Percentiles rank a stretch among this genome's conserved stretches.
phyloP scores from a whole-genome alignment of 257 asterid species.

The Nicotiana tabacum region DNA sequence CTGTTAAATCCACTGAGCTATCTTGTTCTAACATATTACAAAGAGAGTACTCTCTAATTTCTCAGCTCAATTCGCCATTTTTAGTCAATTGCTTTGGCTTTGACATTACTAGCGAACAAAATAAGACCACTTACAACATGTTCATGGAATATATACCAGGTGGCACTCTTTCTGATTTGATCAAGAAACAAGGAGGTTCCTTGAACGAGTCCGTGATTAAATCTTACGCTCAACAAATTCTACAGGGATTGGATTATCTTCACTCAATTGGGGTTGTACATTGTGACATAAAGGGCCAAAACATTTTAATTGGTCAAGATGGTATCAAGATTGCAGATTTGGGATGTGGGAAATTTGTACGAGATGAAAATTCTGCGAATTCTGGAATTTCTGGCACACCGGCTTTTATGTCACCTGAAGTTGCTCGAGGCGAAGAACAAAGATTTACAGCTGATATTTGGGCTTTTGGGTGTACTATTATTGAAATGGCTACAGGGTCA shows the following conservation, averaged over 20 bases:
- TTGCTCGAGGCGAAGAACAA: constrained; percentile 77
- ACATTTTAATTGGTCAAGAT: constrained; percentile 41
- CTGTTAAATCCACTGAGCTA: constrained; percentile 59
- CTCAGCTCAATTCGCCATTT: constrained; percentile 58
- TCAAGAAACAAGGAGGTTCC: constrained; percentile 43
- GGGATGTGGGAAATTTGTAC: constrained; percentile 52
- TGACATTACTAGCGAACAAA: constrained; percentile 28
- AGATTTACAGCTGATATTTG: constrained; percentile 73
- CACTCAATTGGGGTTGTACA: constrained; percentile 56
- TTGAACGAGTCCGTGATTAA: constrained; percentile 38
- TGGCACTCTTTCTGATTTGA: constrained; percentile 64
- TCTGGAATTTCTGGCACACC: constrained; percentile 67
- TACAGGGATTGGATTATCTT: constrained; percentile 54
- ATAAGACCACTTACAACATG: constrained; percentile 34
- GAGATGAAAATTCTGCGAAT: neutral
- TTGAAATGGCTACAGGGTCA: constrained; percentile 83
- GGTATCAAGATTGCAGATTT: constrained; percentile 74
- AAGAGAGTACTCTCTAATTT: constrained; percentile 44
- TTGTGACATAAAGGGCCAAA: constrained; percentile 73
- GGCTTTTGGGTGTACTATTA: constrained; percentile 68
- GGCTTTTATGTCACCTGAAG: constrained; percentile 90
- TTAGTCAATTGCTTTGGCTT: constrained; percentile 55
- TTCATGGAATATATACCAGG: constrained; percentile 69
- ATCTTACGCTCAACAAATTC: constrained; percentile 32
- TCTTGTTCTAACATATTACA: constrained; percentile 38